phyloP scores from a whole-genome alignment of 202 grass and related monocot genomes.

The Alloteropsis angusta region DNA sequence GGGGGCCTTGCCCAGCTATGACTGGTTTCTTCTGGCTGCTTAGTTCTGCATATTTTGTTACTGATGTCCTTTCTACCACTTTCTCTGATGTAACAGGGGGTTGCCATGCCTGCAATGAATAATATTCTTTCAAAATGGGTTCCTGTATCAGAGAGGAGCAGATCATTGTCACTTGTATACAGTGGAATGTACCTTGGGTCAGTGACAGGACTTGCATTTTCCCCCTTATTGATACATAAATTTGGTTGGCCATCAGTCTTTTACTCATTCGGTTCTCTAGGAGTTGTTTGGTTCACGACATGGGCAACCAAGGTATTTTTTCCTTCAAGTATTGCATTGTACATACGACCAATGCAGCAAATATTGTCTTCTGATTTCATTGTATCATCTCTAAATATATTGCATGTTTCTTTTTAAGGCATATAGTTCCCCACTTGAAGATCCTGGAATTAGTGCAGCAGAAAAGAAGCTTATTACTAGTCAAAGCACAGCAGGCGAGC shows the following conservation, averaged over 20 bases:
- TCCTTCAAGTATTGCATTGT: not conserved
- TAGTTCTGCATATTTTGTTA: not conserved
- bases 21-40: not conserved
- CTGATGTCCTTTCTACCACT: not conserved
- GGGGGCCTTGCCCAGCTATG: not conserved
- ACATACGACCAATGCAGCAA: not conserved
- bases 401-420: slow-evolving; percentile 41
- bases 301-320: slow-evolving; percentile 64
- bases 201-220: slow-evolving; percentile 91
- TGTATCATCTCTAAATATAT: not conserved
- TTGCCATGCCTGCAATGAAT: slow-evolving; percentile 99
- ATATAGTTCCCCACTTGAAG: slow-evolving; percentile 91
- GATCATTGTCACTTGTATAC: slow-evolving; percentile 78
- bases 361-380: slow-evolving; percentile 2
- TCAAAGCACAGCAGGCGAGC: slow-evolving; percentile 53
- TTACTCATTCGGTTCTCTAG: slow-evolving; percentile 87
- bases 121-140: slow-evolving; percentile 97
- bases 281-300: slow-evolving; percentile 57
- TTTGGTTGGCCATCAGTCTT: slow-evolving; percentile 95
- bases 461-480: slow-evolving; percentile 75
- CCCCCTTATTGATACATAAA: slow-evolving; percentile 77
- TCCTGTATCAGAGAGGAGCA: slow-evolving; percentile 88
- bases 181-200: slow-evolving; percentile 98
- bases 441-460: slow-evolving; percentile 56
- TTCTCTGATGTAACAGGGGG: slow-evolving; percentile 43